Percentiles rank a stretch among this genome's conserved stretches.
These are phyloP conservation scores for Diaporthe ampelina DNA, from an alignment of 2,329 filamentous ascomycete genomes.

Conservation along the genomic window DNA sequence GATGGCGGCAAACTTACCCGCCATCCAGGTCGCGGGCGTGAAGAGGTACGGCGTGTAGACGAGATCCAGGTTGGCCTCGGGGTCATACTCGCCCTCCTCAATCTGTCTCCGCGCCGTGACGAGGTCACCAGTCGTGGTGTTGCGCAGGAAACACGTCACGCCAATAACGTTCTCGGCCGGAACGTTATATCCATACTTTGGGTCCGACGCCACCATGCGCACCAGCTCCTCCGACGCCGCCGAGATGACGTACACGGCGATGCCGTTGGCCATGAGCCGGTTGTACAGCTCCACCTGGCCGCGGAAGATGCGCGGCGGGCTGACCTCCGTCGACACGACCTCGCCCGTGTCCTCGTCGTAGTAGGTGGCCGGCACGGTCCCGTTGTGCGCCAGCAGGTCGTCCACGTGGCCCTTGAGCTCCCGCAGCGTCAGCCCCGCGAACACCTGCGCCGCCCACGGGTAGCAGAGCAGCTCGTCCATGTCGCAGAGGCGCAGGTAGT, in stretches of 20 bases:
- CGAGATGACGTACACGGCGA: constrained; percentile 59
- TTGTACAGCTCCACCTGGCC: constrained; percentile 61
- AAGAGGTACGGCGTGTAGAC: constrained; percentile 57
- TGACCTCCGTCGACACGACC: constrained; percentile 48
- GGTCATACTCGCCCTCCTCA: constrained; percentile 52
- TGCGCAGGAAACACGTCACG: constrained; percentile 55
- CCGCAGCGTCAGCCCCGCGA: constrained; percentile 51
- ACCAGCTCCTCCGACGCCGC: constrained; percentile 60
- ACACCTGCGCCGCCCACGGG: constrained; percentile 58
- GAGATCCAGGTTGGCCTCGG: constrained; percentile 55
- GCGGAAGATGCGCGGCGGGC: constrained; percentile 54
- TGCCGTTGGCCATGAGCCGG: constrained; percentile 57
- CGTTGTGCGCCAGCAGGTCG: constrained; percentile 45
- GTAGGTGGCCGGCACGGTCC: constrained; percentile 54
- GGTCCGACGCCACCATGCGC: constrained; percentile 60
- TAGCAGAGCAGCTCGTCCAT: constrained; percentile 59
- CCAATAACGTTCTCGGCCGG: constrained; percentile 60
- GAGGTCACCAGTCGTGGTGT: constrained; percentile 47
- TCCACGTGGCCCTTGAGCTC: constrained; percentile 37
- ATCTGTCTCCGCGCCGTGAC: constrained; percentile 58
- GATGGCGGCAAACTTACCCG: constrained; percentile 60
- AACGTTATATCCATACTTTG: constrained; percentile 61
- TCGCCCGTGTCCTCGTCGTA: constrained; percentile 49
- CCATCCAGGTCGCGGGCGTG: constrained; percentile 59
- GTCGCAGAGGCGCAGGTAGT: constrained; percentile 59